Evolutionary conservation across 1,284 basidiomycete genomes (phyloP).

Genomic region (Ceratobasidium sp.): DNA sequence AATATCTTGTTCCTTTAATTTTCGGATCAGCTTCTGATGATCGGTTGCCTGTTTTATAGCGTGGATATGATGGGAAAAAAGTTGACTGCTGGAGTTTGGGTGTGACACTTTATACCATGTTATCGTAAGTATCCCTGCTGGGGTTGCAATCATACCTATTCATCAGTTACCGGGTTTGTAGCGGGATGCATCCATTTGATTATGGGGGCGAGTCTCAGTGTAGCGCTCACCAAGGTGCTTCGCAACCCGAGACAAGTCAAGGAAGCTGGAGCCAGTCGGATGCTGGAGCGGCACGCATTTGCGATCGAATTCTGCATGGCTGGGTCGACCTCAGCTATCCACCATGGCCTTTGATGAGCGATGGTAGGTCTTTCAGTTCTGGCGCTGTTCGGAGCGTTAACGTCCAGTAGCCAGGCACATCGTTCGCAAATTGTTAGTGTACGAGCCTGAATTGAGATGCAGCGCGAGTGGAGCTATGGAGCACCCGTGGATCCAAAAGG

Average conservation of each 20-base stretch:
- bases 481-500: slow-evolving; percentile 64
- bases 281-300: slow-evolving; percentile 16
- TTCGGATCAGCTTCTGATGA: background rate
- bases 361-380: slow-evolving; percentile 57
- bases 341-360: slow-evolving; percentile 61
- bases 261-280: slow-evolving; percentile 11
- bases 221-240: slow-evolving; percentile 14
- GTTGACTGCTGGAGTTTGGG: slow-evolving; percentile 86
- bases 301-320: slow-evolving; percentile 66
- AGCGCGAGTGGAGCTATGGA: background rate
- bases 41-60: slow-evolving; percentile 49
- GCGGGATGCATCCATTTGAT: slow-evolving; percentile 78
- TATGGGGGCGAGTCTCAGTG: slow-evolving; percentile 48
- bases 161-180: slow-evolving; percentile 44
- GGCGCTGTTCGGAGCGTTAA: slow-evolving; percentile 19
- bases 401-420: slow-evolving; percentile 30
- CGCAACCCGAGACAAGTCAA: slow-evolving; percentile 4
- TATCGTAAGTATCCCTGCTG: slow-evolving; percentile 61
- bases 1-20: background rate
- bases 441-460: slow-evolving; percentile 58
- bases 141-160: background rate
- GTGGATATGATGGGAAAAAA: slow-evolving; percentile 77
- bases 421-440: slow-evolving; percentile 58
- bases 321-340: slow-evolving; percentile 60
- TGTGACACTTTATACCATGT: slow-evolving; percentile 78